Evolutionary conservation across 768 basidiomycete species (phyloP).

Genomic region (Russula sp.): DNA sequence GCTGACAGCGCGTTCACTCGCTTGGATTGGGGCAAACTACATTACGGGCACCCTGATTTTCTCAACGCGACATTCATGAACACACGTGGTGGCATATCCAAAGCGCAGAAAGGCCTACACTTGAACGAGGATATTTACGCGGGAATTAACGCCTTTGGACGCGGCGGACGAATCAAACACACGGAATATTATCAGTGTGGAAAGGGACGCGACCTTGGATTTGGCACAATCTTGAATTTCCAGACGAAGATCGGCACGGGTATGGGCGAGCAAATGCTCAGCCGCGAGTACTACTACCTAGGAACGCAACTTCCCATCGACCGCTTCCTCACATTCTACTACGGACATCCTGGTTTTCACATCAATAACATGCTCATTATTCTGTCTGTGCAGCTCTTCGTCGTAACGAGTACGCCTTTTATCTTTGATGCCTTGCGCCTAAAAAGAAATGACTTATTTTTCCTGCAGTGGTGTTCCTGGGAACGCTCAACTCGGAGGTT

Average conservation of each 20-base stretch:
- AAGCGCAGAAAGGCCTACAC: slow-evolving; percentile 99
- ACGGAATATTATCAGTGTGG: slow-evolving; percentile 99
- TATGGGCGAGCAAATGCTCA: slow-evolving; percentile 99
- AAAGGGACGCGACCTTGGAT: slow-evolving; percentile 97
- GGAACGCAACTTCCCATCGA: slow-evolving; percentile 98
- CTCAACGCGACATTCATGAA: slow-evolving; percentile 97
- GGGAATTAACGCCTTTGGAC: slow-evolving; percentile 97
- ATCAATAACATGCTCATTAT: slow-evolving; percentile 99
- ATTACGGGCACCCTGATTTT: slow-evolving; percentile 99
- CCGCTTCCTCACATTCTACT: slow-evolving; percentile 99
- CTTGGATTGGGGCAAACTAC: slow-evolving; percentile 99
- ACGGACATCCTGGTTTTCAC: slow-evolving; percentile 98
- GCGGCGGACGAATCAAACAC: slow-evolving; percentile 97
- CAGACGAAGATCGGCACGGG: slow-evolving; percentile 99
- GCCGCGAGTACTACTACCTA: slow-evolving; percentile 97
- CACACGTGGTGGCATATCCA: slow-evolving; percentile 96
- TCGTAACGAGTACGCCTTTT: slow-evolving; percentile 71
- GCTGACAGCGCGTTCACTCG: slow-evolving; percentile 89
- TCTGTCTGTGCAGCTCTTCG: slow-evolving; percentile 92
- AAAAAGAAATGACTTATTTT: slow-evolving; percentile 27
- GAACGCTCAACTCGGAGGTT: slow-evolving; percentile 82
- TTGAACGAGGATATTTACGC: slow-evolving; percentile 99
- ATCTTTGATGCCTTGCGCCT: not conserved
- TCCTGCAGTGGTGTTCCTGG: slow-evolving; percentile 83
- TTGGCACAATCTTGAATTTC: slow-evolving; percentile 99